Evolutionary conservation across 345 rosid species (phyloP), one percentile per base, ranked within the genome.

Genomic region (Anacardium occidentale): DNA sequence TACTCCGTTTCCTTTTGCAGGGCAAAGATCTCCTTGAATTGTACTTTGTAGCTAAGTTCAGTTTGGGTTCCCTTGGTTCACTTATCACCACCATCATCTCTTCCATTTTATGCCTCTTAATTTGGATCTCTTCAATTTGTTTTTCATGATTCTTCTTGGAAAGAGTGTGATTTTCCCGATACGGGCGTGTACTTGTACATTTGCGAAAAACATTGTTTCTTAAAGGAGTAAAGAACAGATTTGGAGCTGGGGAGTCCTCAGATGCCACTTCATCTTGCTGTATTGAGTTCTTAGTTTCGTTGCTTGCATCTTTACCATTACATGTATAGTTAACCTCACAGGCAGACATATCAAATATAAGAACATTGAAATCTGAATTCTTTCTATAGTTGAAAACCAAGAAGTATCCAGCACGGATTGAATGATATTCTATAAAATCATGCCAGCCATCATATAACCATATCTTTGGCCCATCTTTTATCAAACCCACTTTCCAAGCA

Each of bases 381-480:
- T 86, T 83, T 51, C 47, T 68, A 17, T 80, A 83, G 60, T 66
- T 63, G 77, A 85, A 85, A 65, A 81, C 77, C 58, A 85, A 65
- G 40, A 79, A 61, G 68, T 70, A 63, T 1, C 83, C 81, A 10
- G 21, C 26, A 44, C 74, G 3, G 4, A 85, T 79, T 37, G 80
- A 75, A 61, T 85, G 65, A 47, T 78, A 78, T 14, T 79, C 61
- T 0, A 64, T 65, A 68, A 85, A 80, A 3, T 83, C 73, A 9
- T 78, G 80, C 85, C 82, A 84, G 26, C 81, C 85, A 34, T 78
- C 79, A 21, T 78, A 79, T 63, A 85, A 74, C 83, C 83, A 85
- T 50, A 80, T 70, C 20, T 70, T 57, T 11, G 0, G 5, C 40
- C 62, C 68, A 1, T 25, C 68, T 58, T 65, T 82, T 48, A 69